Conservation (phyloP, 2,329 filamentous ascomycete species). For the Arthroderma uncinatum region DNA sequence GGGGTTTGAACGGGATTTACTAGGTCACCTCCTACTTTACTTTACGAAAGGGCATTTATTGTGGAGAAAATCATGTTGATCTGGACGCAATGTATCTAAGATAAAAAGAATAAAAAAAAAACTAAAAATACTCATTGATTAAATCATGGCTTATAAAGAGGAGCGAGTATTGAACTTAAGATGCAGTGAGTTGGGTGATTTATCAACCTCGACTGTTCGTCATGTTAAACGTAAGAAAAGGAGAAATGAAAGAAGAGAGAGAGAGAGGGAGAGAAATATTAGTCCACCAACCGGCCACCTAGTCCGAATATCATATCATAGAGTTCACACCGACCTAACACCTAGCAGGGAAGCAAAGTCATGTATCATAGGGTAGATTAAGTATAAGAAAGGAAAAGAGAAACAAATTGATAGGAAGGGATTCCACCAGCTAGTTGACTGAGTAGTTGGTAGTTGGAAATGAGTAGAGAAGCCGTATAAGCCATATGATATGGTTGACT, state of each 20-base stretch:
- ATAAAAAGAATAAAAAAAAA: background rate
- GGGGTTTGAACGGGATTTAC: background rate
- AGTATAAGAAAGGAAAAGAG: conserved; percentile 5
- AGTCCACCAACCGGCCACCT: background rate
- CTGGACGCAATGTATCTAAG: background rate
- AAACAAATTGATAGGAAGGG: conserved; percentile 11
- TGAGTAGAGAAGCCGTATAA: conserved; percentile 13
- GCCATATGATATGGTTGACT: conserved; percentile 11
- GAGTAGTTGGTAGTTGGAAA: background rate
- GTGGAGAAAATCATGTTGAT: background rate
- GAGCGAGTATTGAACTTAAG: background rate
- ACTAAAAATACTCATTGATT: background rate
- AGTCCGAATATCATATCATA: background rate
- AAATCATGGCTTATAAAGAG: background rate
- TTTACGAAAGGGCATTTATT: background rate
- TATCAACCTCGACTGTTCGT: background rate
- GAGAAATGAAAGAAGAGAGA: background rate
- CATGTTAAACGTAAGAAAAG: background rate
- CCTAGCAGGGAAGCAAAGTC: conserved; percentile 2
- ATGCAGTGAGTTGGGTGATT: background rate
- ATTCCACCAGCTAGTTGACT: background rate
- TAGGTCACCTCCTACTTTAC: background rate
- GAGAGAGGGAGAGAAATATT: background rate
- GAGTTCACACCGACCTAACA: background rate
- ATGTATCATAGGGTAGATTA: conserved; percentile 3